Conservation (phyloP, 495 filamentous ascomycete species). For the Cercophora samala region DNA sequence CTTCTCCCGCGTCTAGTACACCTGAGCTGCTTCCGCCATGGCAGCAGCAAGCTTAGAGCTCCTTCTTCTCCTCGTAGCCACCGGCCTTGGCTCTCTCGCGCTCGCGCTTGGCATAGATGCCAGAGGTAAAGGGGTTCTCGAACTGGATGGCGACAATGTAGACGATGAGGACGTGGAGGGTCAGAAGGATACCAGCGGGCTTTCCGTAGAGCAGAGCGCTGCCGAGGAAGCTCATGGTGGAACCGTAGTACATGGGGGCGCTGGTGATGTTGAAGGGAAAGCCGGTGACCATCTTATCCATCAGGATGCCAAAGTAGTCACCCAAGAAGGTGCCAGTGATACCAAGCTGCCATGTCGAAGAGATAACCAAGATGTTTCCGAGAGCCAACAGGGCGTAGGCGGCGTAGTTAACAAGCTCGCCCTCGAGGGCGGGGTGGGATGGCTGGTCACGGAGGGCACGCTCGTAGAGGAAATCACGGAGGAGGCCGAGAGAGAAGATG, state of each 20-base stretch:
- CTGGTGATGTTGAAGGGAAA: slow-evolving; percentile 94
- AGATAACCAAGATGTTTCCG: slow-evolving; percentile 83
- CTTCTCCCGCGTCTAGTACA: slow-evolving; percentile 17
- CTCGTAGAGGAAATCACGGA: slow-evolving; percentile 78
- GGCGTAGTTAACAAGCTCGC: slow-evolving; percentile 48
- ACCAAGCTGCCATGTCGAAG: slow-evolving; percentile 87
- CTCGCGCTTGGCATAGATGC: slow-evolving; percentile 90
- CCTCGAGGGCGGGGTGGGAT: slow-evolving; percentile 59
- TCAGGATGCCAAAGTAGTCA: slow-evolving; percentile 97
- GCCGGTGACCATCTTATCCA: slow-evolving; percentile 87
- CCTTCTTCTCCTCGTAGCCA: slow-evolving; percentile 42
- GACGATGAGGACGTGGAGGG: slow-evolving; percentile 66
- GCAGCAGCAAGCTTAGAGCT: slow-evolving; percentile 33
- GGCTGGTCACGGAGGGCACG: slow-evolving; percentile 76
- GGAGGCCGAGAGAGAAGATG: slow-evolving; percentile 87
- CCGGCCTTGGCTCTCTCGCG: slow-evolving; percentile 41
- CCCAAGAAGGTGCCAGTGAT: slow-evolving; percentile 95
- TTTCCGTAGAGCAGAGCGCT: slow-evolving; percentile 85
- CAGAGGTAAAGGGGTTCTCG: slow-evolving; percentile 96
- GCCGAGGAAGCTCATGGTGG: slow-evolving; percentile 85
- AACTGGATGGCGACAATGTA: slow-evolving; percentile 82
- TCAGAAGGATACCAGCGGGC: slow-evolving; percentile 80
- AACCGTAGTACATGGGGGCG: slow-evolving; percentile 96
- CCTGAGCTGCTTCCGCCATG: slow-evolving; percentile 6
- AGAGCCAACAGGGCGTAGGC: slow-evolving; percentile 65